phyloP scores from a whole-genome alignment of 2,329 filamentous ascomycete genomes.

The Fonsecaea nubica region DNA sequence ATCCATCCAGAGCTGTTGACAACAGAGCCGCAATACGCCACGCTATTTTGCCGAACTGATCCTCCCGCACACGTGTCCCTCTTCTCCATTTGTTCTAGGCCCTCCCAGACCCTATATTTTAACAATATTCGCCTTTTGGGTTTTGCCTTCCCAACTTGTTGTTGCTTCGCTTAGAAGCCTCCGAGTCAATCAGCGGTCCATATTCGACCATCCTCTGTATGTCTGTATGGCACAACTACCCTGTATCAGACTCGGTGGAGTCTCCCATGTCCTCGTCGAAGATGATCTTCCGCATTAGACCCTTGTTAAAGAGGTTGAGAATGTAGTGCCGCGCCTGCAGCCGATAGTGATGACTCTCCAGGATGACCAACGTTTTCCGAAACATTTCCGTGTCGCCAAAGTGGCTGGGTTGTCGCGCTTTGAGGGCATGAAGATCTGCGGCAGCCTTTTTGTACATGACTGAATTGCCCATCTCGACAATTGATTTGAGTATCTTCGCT shows the following conservation, averaged over 20 bases:
- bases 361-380: conserved; percentile 79
- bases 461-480: conserved; percentile 89
- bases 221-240: conserved; percentile 11
- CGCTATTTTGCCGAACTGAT: conserved; percentile 1
- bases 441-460: conserved; percentile 89
- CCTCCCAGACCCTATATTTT: background rate
- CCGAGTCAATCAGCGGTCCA: conserved; percentile 1
- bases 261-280: conserved; percentile 66
- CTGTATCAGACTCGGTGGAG: conserved; percentile 35
- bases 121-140: background rate
- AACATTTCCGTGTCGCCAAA: conserved; percentile 82
- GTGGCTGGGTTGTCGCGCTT: conserved; percentile 73
- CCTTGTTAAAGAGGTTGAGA: conserved; percentile 92
- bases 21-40: conserved; percentile 7
- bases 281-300: conserved; percentile 82
- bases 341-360: conserved; percentile 89
- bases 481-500: conserved; percentile 78
- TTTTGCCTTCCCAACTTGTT: background rate
- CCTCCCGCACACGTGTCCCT: background rate
- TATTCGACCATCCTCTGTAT: background rate
- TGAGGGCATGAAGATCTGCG: conserved; percentile 75
- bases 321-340: conserved; percentile 87
- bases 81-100: conserved; percentile 1
- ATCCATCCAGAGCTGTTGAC: background rate
- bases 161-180: no score